Evolutionary conservation across 78 protist genomes (phyloP).

Genomic region (Neovahlkampfia damariscottae): DNA sequence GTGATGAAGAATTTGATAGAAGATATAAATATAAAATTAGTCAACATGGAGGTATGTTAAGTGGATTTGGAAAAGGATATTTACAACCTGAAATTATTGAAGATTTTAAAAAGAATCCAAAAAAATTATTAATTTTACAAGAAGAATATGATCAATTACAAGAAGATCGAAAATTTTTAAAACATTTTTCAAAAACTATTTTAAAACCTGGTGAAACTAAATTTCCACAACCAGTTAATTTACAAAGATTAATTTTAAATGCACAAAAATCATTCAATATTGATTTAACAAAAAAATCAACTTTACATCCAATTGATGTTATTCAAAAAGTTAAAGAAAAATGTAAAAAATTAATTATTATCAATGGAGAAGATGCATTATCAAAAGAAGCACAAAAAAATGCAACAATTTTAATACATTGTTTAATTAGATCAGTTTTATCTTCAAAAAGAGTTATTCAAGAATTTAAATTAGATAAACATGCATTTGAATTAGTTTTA

Average conservation of each 20-base stretch:
- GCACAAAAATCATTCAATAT: slow-evolving; percentile 64
- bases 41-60: not conserved
- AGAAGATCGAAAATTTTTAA: slow-evolving; percentile 38
- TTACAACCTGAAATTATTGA: slow-evolving; percentile 53
- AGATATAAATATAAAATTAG: not conserved
- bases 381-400: slow-evolving; percentile 53
- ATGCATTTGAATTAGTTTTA: slow-evolving; percentile 85
- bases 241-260: slow-evolving; percentile 67
- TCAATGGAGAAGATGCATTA: slow-evolving; percentile 47
- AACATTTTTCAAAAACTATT: slow-evolving; percentile 29
- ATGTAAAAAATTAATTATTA: not conserved
- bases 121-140: not conserved
- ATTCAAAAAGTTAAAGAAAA: slow-evolving; percentile 25
- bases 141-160: not conserved
- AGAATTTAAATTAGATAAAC: slow-evolving; percentile 51
- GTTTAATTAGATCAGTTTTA: slow-evolving; percentile 51
- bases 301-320: slow-evolving; percentile 49
- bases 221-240: slow-evolving; percentile 63
- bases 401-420: slow-evolving; percentile 61
- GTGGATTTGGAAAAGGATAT: slow-evolving; percentile 34
- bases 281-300: slow-evolving; percentile 33
- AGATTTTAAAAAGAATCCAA: slow-evolving; percentile 13
- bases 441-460: slow-evolving; percentile 54
- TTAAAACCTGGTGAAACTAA: slow-evolving; percentile 27
- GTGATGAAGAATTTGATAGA: not conserved